These are phyloP conservation scores for Yamadazyma philogaea DNA, from an alignment of 805 yeast genomes.

Conservation along the genomic window DNA sequence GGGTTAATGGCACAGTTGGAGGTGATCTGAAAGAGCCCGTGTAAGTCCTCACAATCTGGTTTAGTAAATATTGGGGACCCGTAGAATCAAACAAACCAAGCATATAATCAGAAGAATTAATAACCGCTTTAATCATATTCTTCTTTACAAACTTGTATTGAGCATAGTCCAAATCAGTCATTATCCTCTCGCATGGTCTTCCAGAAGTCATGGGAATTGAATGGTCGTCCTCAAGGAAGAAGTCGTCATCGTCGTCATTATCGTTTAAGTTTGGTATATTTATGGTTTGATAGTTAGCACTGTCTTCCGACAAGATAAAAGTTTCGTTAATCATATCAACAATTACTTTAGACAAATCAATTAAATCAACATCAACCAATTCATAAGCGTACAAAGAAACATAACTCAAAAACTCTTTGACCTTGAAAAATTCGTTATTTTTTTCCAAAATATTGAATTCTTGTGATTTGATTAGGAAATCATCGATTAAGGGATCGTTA, in stretches of 20 bases:
- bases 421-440: slow-evolving; percentile 36
- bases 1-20: slow-evolving; percentile 7
- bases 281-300: slow-evolving; percentile 23
- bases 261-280: slow-evolving; percentile 13
- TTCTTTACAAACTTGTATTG: slow-evolving; percentile 24
- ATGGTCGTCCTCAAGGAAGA: slow-evolving; percentile 8
- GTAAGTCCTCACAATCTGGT: slow-evolving; percentile 16
- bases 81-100: slow-evolving; percentile 24
- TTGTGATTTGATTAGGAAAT: slow-evolving; percentile 29
- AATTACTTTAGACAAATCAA: slow-evolving; percentile 30
- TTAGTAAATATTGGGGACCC: slow-evolving; percentile 29
- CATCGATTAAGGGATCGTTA: slow-evolving; percentile 54
- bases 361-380: slow-evolving; percentile 33
- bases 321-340: slow-evolving; percentile 32
- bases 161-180: slow-evolving; percentile 13
- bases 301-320: slow-evolving; percentile 20
- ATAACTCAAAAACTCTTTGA: slow-evolving; percentile 51
- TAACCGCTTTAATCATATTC: slow-evolving; percentile 24
- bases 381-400: slow-evolving; percentile 46
- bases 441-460: slow-evolving; percentile 30
- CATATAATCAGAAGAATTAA: slow-evolving; percentile 27
- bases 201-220: background rate
- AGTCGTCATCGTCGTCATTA: slow-evolving; percentile 10
- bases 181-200: background rate
- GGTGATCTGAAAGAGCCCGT: slow-evolving; percentile 11